Evolutionary conservation across 2,329 filamentous ascomycete genomes (phyloP), one percentile per base, ranked within the genome.

Genomic region (Periconia sp.): DNA sequence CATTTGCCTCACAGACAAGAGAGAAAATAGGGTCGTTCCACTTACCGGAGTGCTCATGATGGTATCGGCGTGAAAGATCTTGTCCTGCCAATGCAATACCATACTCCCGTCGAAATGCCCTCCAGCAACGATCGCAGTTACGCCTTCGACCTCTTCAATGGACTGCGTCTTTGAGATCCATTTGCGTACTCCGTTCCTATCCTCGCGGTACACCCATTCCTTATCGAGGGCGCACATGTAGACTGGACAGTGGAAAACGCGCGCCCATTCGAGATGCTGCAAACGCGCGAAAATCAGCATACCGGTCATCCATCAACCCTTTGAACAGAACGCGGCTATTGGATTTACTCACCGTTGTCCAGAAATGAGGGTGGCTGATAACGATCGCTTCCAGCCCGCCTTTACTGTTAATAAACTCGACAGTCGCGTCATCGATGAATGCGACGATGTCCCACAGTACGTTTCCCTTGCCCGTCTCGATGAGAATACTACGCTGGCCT

Each of bases 301-400:
- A 5, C 11, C 33, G 5, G 5, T 11, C 5, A 37, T 6, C 3
- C 6, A 37, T 37, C 8, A 8, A 27, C 23, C 23, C 23, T 8
- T 27, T 27, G 3, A 27, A 27, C 3, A 5, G 10, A 6, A 37
- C 5, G 10, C 33, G 33, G 15, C 11, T 13, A 37, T 37, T n/a
- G 13, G 33, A n/a, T 6, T 3, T 37, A 37, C 33, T 37, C 15
- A 37, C 33, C 18, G 89, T 89, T 14, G 85, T 86, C 74, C 90
- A 94, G 74, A 90, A 95, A 69, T 95, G 91, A 49, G 91, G 91
- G 73, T 95, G 89, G 11, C 82, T 86, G 57, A 92, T 90, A 0
- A 80, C 85, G 44, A 94, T 92, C 0, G 87, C 89, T 33, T 77
- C 76, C 13, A 95, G 66, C 0, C 88, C 89, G 42, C 90, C 90